Conservation (phyloP, 2,329 filamentous ascomycete species). For the Aschersonia sp. region DNA sequence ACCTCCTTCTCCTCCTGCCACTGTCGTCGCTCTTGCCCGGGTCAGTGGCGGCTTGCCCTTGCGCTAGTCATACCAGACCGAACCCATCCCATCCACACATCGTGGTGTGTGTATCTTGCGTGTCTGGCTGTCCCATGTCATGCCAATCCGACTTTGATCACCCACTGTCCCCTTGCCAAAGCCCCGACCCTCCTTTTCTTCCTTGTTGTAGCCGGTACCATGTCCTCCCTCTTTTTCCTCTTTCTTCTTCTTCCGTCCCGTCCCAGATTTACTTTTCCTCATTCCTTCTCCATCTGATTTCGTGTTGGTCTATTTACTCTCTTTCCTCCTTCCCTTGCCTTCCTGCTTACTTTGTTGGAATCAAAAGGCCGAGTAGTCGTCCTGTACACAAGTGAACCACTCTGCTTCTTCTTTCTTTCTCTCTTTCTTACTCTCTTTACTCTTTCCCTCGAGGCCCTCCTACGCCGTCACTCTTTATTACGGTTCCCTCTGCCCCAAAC, state of each 20-base stretch:
- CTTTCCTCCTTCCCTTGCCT: constrained; percentile 1
- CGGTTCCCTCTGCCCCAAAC: neutral
- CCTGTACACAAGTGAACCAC: no score
- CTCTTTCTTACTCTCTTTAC: neutral
- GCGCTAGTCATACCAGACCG: constrained; percentile 5
- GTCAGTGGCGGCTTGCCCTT: constrained; percentile 5
- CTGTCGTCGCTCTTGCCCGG: neutral
- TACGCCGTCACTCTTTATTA: neutral
- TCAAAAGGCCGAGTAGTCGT: no score
- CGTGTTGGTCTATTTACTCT: constrained; percentile 4
- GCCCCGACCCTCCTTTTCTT: constrained; percentile 4
- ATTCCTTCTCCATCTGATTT: constrained; percentile 4
- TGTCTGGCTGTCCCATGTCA: neutral
- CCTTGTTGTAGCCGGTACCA: constrained; percentile 1
- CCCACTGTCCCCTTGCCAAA: constrained; percentile 3
- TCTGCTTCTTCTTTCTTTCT: constrained; percentile 1
- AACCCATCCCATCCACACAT: constrained; percentile 3
- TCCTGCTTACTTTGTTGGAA: neutral
- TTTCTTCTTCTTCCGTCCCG: constrained; percentile 4
- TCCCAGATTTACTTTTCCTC: constrained; percentile 4
- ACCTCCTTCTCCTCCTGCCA: no score
- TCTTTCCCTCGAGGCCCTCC: neutral
- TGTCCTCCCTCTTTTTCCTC: constrained; percentile 1
- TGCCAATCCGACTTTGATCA: constrained; percentile 4
- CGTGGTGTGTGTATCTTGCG: neutral